A percentile compares a stretch with the other conserved stretches of the same genome.
phyloP scores from a whole-genome alignment of 805 yeast genomes.

The Priceomyces carsonii region DNA sequence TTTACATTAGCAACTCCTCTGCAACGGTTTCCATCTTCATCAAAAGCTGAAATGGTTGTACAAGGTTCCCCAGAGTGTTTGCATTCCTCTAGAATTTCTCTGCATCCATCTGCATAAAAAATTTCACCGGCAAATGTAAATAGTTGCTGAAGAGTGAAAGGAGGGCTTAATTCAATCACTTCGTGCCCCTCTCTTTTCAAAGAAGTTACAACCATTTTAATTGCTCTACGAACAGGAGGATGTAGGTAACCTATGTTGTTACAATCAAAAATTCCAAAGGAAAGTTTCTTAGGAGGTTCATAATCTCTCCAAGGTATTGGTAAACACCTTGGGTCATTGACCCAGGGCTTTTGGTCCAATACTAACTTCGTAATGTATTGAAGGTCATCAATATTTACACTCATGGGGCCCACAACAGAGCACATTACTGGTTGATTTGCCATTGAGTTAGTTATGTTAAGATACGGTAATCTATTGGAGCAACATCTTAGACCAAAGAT shows the following conservation, averaged over 20 bases:
- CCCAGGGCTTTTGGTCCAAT: constrained; percentile 44
- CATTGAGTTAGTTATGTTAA: constrained; percentile 13
- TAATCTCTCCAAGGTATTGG: constrained; percentile 51
- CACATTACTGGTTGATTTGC: constrained; percentile 5
- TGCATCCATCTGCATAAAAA: constrained; percentile 5
- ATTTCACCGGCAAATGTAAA: not conserved
- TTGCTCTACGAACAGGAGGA: constrained; percentile 54
- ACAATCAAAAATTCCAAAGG: constrained; percentile 5
- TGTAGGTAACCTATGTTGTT: not conserved
- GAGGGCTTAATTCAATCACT: constrained; percentile 38
- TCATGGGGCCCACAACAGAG: constrained; percentile 44
- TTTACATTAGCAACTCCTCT: constrained; percentile 12
- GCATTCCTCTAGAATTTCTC: constrained; percentile 6
- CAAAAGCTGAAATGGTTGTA: not conserved
- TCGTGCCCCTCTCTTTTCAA: constrained; percentile 49
- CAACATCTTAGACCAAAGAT: constrained; percentile 46
- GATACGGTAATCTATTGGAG: constrained; percentile 19
- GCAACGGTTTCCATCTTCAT: constrained; percentile 1
- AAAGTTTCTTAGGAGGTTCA: constrained; percentile 11
- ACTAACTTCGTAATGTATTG: constrained; percentile 40
- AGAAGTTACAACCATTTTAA: constrained; percentile 27
- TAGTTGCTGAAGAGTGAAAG: constrained; percentile 22
- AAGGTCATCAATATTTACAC: constrained; percentile 37
- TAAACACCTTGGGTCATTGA: constrained; percentile 48
- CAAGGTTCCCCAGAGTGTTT: constrained; percentile 3